phyloP scores from a whole-genome alignment of 495 filamentous ascomycete species.

The Terfezia boudieri region DNA sequence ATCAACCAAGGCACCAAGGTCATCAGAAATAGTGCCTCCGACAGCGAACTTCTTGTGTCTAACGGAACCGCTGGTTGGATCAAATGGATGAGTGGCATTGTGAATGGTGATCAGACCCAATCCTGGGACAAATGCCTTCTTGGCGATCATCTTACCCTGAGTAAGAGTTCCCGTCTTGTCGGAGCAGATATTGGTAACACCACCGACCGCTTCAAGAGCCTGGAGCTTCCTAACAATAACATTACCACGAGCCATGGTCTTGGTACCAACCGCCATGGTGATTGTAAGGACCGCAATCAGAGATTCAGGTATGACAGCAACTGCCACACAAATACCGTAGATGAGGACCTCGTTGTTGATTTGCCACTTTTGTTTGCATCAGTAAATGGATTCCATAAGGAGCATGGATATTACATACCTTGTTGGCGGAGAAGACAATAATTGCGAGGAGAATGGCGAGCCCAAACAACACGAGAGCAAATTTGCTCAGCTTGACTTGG shows the following conservation, averaged over 20 bases:
- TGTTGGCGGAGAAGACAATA: slow-evolving; percentile 40
- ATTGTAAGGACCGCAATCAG: slow-evolving; percentile 57
- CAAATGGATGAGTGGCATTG: slow-evolving; percentile 16
- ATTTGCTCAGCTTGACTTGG: slow-evolving; percentile 44
- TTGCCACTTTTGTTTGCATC: slow-evolving; percentile 21
- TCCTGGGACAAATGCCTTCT: slow-evolving; percentile 24
- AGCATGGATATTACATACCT: slow-evolving; percentile 8
- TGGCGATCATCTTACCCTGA: slow-evolving; percentile 35
- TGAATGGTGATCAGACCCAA: slow-evolving; percentile 15
- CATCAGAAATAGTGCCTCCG: slow-evolving; percentile 2
- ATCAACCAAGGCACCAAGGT: slow-evolving; percentile 7
- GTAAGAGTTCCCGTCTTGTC: slow-evolving; percentile 45
- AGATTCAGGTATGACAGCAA: slow-evolving; percentile 55
- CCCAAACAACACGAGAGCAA: slow-evolving; percentile 44
- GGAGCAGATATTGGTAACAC: slow-evolving; percentile 35
- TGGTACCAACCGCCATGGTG: slow-evolving; percentile 50
- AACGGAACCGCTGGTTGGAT: slow-evolving; percentile 13
- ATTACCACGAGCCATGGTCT: slow-evolving; percentile 45
- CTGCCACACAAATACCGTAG: slow-evolving; percentile 41
- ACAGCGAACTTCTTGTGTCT: neutral
- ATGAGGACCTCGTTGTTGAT: slow-evolving; percentile 41
- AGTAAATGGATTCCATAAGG: too few relatives aligned
- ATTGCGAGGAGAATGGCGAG: slow-evolving; percentile 49
- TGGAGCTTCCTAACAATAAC: slow-evolving; percentile 47
- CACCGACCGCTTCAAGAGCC: slow-evolving; percentile 39